Base-by-base conservation (phyloP, 208 protist species). In the Wallacemonas collosoma region DNA sequence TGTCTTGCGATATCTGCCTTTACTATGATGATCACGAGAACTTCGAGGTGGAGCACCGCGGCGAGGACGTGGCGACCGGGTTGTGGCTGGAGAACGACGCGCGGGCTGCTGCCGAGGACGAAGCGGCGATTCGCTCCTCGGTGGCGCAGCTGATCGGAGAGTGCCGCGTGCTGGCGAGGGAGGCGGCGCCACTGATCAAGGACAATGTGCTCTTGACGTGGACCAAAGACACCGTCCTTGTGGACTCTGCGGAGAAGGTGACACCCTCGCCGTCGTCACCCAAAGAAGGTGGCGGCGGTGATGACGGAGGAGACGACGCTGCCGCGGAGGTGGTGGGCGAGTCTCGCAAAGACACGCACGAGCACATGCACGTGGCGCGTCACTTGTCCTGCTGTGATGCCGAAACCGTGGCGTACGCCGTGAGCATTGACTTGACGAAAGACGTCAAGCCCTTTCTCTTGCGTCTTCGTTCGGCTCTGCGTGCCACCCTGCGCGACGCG, bases 351-450 rank as follows among this genome's bases (percentile, higher is more conserved):
- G 53, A 65, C 15, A 65, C 60, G 60, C 41, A 8, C 41, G 40
- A 4, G 6, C 60, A 35, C 44, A 73, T 77, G 53, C 56, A 53
- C 5, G 91, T 93, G 40, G 70, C 72, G 6, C 88, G 91, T 17
- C 86, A 93, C 74, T 72, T 77, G 41, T 80, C 74, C 3, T 93
- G 88, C 75, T 93, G 86, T 68, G 79, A 71, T 4, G 91, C 88
- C 6, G 85, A 92, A 63, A 83, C 78, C 61, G 73, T 93, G n/a
- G 40, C 50, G 53, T 91, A 87, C 69, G 58, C 80, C 14, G 82
- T 92, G 26, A 88, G 82, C 14, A 38, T 93, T 11, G 79, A 75
- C n/a, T 51, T 93, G 43, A 82, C 76, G 3, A 82, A 82, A 60
- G 75, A 92, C 53, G 26, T 89, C 14, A 66, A 66, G 17, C 50